Conservation (phyloP, 345 rosid species). For the Pistacia vera region DNA sequence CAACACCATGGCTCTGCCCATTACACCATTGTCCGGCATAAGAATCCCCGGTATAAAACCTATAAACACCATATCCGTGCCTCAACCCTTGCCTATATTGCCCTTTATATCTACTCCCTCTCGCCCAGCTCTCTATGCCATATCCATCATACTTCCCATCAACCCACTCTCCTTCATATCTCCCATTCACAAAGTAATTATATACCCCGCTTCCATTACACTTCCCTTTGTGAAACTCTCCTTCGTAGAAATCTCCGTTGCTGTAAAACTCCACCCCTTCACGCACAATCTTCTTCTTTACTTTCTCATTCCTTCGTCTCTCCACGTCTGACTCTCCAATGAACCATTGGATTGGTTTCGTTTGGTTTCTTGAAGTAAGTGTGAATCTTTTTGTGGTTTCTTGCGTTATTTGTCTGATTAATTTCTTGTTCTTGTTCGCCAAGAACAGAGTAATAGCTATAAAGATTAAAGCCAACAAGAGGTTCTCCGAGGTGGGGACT, state of each 20-base stretch:
- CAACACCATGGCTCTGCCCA: constrained; percentile 95
- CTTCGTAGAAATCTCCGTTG: constrained; percentile 93
- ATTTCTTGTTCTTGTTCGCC: constrained; percentile 67
- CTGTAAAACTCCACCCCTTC: constrained; percentile 86
- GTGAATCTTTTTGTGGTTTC: constrained; percentile 44
- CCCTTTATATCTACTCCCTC: constrained; percentile 92
- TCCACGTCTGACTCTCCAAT: constrained; percentile 54
- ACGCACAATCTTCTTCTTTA: constrained; percentile 38
- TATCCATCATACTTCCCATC: constrained; percentile 88
- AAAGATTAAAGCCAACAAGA: constrained; percentile 70
- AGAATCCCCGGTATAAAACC: constrained; percentile 90
- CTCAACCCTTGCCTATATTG: constrained; percentile 79
- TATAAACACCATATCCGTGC: constrained; percentile 80
- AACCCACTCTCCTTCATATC: constrained; percentile 95
- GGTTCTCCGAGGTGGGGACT: constrained; percentile 73
- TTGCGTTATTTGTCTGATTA: constrained; percentile 60
- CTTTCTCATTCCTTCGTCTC: constrained; percentile 4
- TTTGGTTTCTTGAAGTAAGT: constrained; percentile 33
- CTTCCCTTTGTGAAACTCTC: constrained; percentile 81
- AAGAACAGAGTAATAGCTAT: constrained; percentile 78
- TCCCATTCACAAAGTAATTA: constrained; percentile 68
- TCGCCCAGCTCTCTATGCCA: constrained; percentile 93
- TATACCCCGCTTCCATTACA: constrained; percentile 97
- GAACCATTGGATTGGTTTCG: constrained; percentile 77
- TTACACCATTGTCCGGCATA: constrained; percentile 91